Percentiles rank a stretch among this genome's conserved stretches.
phyloP scores from a whole-genome alignment of 352 stramenopile genomes.

The Pythium apleroticum region DNA sequence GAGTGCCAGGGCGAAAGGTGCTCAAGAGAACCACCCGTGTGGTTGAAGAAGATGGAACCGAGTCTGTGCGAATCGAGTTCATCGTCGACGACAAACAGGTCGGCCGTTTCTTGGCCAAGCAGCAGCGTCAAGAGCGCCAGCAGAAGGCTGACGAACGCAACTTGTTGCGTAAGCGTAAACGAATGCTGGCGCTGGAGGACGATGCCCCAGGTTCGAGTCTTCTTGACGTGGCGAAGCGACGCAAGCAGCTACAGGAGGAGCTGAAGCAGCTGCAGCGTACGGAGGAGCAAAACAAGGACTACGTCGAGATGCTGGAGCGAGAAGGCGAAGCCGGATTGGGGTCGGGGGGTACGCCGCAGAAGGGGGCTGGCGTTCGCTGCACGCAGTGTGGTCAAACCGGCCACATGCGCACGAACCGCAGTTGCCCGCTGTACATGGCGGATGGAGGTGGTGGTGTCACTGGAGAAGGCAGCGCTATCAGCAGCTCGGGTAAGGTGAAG shows the following conservation, averaged over 20 bases:
- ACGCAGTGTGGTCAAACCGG: conserved; percentile 77
- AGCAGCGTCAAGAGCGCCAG: conserved; percentile 76
- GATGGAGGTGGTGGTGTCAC: conserved; percentile 31
- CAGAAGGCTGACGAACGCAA: conserved; percentile 72
- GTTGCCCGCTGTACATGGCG: conserved; percentile 81
- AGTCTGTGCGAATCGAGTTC: conserved; percentile 75
- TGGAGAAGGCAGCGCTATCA: conserved; percentile 12
- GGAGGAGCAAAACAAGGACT: conserved; percentile 80
- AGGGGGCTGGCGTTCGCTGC: conserved; percentile 67
- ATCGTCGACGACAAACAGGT: conserved; percentile 72
- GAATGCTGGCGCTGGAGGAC: conserved; percentile 72
- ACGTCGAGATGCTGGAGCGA: conserved; percentile 82
- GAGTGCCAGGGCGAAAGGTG: conserved; percentile 42
- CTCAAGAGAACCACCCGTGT: conserved; percentile 74
- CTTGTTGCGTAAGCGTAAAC: conserved; percentile 75
- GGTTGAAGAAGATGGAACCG: conserved; percentile 76
- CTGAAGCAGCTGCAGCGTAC: conserved; percentile 84
- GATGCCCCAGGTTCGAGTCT: conserved; percentile 48
- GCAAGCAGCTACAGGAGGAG: conserved; percentile 83
- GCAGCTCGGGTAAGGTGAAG: conserved; percentile 66
- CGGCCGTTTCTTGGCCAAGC: conserved; percentile 64
- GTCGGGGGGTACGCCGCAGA: conserved; percentile 35
- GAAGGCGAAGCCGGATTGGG: conserved; percentile 47
- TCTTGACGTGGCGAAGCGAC: conserved; percentile 74
- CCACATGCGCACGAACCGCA: conserved; percentile 86